Evolutionary conservation across 257 asterid species (phyloP).

Genomic region (Ocimum tenuiflorum): DNA sequence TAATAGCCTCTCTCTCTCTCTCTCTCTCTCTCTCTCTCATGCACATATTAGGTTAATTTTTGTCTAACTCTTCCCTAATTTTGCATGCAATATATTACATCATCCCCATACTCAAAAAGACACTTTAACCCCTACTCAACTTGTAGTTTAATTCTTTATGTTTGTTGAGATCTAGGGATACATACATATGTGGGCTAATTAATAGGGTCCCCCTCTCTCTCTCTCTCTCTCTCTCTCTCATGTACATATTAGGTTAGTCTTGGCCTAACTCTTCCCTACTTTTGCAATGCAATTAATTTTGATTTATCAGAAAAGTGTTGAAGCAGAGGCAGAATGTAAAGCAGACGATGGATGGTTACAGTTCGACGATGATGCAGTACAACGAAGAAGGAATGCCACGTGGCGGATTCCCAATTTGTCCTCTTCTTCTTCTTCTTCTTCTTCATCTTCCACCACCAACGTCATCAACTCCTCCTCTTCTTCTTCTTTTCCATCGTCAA

Average conservation of each 20-base stretch:
- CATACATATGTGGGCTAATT: not conserved
- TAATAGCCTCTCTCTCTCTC: no score
- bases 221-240: not conserved
- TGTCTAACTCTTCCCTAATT: no score
- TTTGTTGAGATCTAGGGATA: not conserved
- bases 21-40: no score
- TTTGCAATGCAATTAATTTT: slow-evolving; percentile 27
- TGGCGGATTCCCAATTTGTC: slow-evolving; percentile 64
- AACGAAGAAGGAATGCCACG: slow-evolving; percentile 66
- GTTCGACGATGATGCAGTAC: slow-evolving; percentile 42
- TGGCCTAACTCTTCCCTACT: not conserved
- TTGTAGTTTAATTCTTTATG: not conserved
- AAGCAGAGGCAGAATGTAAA: slow-evolving; percentile 50
- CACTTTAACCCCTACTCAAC: slow-evolving; percentile 21
- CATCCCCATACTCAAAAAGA: no score
- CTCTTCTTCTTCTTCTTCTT: slow-evolving; percentile 34
- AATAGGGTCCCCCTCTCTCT: not conserved
- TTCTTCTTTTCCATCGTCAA: no score
- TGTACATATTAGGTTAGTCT: not conserved
- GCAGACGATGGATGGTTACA: slow-evolving; percentile 70
- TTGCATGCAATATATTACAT: no score
- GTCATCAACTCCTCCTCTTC: slow-evolving; percentile 15
- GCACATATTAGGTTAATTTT: no score
- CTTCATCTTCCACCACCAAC: slow-evolving; percentile 24
- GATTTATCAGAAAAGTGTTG: slow-evolving; percentile 46